A percentile compares a stretch with the other conserved stretches of the same genome.
These are phyloP conservation scores for Conidiobolus incongruus DNA, from an alignment of 371 early-diverging fungal species.

Conservation along the genomic window DNA sequence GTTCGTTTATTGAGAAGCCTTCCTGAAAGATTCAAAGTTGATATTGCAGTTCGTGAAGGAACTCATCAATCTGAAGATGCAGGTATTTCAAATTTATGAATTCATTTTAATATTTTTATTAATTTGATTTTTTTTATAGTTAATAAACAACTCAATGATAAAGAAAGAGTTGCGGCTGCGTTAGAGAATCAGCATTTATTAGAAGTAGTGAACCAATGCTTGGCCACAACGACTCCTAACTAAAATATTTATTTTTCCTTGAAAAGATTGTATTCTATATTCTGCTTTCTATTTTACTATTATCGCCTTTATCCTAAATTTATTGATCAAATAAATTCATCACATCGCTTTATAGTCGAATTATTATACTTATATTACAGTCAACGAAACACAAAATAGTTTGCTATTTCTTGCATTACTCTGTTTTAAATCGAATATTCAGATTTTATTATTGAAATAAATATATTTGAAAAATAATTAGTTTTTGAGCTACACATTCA, in stretches of 20 bases:
- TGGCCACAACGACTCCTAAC: slow-evolving; percentile 23
- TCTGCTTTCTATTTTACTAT: neutral
- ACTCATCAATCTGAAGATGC: slow-evolving; percentile 90
- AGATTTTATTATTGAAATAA: too few relatives aligned
- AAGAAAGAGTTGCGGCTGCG: slow-evolving; percentile 98
- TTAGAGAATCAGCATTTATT: slow-evolving; percentile 84
- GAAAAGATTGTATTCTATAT: neutral
- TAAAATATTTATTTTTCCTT: neutral
- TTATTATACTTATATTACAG: too few relatives aligned
- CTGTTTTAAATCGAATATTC: too few relatives aligned
- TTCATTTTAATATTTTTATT: neutral
- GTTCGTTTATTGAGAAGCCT: slow-evolving; percentile 71
- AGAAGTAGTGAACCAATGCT: slow-evolving; percentile 84
- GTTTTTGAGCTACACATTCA: too few relatives aligned
- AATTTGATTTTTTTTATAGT: slow-evolving; percentile 15
- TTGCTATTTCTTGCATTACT: too few relatives aligned
- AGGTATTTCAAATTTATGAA: slow-evolving; percentile 8
- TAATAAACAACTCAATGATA: slow-evolving; percentile 98
- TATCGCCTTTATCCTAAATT: too few relatives aligned
- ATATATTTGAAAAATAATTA: too few relatives aligned
- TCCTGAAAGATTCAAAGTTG: slow-evolving; percentile 77
- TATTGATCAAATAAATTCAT: too few relatives aligned
- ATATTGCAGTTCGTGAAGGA: slow-evolving; percentile 74
- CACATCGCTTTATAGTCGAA: too few relatives aligned
- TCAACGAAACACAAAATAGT: too few relatives aligned